Percentiles rank a stretch among this genome's conserved stretches.
phyloP scores from a whole-genome alignment of 768 basidiomycete genomes.

The Tylopilus balloui region DNA sequence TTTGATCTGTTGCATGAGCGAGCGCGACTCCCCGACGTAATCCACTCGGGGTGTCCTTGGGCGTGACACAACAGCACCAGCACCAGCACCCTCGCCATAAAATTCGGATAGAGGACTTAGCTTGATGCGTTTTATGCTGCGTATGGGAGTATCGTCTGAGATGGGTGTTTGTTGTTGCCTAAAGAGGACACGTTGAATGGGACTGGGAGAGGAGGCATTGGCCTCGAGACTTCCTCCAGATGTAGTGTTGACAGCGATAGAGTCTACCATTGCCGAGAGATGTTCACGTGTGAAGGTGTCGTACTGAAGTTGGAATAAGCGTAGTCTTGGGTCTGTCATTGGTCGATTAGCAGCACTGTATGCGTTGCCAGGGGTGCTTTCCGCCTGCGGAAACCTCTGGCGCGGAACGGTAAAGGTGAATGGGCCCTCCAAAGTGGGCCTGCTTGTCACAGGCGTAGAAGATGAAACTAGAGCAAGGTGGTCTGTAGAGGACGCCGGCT shows the following conservation, averaged over 20 bases:
- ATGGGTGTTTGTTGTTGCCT: constrained; percentile 43
- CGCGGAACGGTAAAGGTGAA: constrained; percentile 76
- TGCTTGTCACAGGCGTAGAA: constrained; percentile 38
- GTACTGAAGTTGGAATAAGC: constrained; percentile 90
- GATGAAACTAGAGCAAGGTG: constrained; percentile 5
- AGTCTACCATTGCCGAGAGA: constrained; percentile 89
- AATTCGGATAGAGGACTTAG: constrained; percentile 66
- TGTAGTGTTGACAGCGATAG: constrained; percentile 78
- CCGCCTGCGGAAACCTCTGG: constrained; percentile 47
- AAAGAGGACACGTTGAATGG: constrained; percentile 40
- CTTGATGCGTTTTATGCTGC: constrained; percentile 78
- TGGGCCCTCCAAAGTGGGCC: constrained; percentile 48
- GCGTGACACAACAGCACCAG: constrained; percentile 45
- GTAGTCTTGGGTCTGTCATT: constrained; percentile 67
- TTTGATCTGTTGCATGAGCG: constrained; percentile 77
- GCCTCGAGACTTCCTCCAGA: constrained; percentile 49
- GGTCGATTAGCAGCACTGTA: constrained; percentile 29
- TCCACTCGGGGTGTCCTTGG: constrained; percentile 51
- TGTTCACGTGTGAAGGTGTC: constrained; percentile 96
- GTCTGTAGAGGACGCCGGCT: constrained; percentile 9
- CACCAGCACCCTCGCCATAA: constrained; percentile 47
- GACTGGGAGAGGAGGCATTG: constrained; percentile 43
- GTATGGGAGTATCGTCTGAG: constrained; percentile 46
- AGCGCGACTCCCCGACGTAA: constrained; percentile 73
- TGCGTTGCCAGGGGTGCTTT: constrained; percentile 49